Evolutionary conservation across 306 rosid species (phyloP), one percentile per base, ranked within the genome.

Genomic region (Acacia melanoxylon): DNA sequence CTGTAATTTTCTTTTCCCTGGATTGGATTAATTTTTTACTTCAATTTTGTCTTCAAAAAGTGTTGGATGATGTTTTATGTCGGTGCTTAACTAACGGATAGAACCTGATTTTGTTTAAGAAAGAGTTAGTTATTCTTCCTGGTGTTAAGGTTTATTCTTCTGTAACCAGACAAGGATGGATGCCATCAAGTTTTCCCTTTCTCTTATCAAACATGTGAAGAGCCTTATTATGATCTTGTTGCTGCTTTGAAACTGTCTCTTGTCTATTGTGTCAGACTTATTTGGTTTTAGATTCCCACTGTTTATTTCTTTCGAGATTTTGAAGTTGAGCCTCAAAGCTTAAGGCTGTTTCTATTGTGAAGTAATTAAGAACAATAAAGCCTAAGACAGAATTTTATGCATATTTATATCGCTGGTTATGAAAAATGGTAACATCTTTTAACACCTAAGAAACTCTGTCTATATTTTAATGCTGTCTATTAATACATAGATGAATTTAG

Each of bases 271-370:
- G 68, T 61, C 59, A 24, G 46, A 83, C 24, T 8, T 31, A n/a
- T 66, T 74, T n/a, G 69, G 70, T 81, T 81, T 77, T 77, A 77
- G 46, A 16, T 10, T 27, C 31, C 42, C 41, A 2, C 37, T 37
- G 31, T 73, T 24, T 46, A 25, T 44, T 44, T 69, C 48, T 41
- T 69, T 14, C 42, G 25, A 70, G 78, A 3, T 41, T 56, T 80
- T 44, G 72, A 59, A 58, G 49, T 72, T 45, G 51, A 22, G 37
- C 24, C 70, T 24, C 7, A 14, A 37, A 75, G 37, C 6, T 31
- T 56, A n/a, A 6, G 37, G 16, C 35, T 58, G 10, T 14, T 42
- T 33, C 40, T 35, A 6, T 8, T 41, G 20, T 20, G 8, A 54
- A 54, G 24, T 10, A 20, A n/a, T 20, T 68, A 20, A 46, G 20